A percentile compares a stretch with the other conserved stretches of the same genome.
Conservation (phyloP, 2,329 filamentous ascomycete species). For the Dactylella cylindrospora region DNA sequence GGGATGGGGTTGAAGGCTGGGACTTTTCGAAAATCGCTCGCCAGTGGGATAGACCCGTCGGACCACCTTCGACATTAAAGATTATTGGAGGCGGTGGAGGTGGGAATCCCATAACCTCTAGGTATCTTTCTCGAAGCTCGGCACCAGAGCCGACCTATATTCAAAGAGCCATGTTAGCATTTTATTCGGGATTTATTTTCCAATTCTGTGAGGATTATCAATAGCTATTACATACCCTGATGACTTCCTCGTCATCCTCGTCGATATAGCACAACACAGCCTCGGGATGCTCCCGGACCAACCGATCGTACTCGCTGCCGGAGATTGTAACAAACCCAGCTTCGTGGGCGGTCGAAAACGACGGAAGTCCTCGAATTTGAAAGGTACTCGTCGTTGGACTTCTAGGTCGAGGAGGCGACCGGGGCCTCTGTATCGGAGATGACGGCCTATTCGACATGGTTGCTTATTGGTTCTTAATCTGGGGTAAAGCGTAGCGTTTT, state of each 20-base stretch:
- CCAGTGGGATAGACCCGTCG: slow-evolving; percentile 20
- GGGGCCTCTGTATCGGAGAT: slow-evolving; percentile 25
- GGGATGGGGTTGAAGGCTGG: slow-evolving; percentile 4
- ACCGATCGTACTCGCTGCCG: slow-evolving; percentile 45
- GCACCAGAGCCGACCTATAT: slow-evolving; percentile 47
- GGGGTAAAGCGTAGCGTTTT: not conserved
- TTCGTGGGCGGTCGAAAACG: slow-evolving; percentile 18
- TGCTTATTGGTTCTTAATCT: no score
- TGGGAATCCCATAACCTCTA: slow-evolving; percentile 35
- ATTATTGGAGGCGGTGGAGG: slow-evolving; percentile 41
- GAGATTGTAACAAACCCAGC: slow-evolving; percentile 35
- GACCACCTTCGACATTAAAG: slow-evolving; percentile 40
- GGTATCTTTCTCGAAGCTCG: slow-evolving; percentile 43
- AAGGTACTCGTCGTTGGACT: slow-evolving; percentile 39
- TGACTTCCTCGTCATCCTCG: slow-evolving; percentile 49
- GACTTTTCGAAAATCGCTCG: slow-evolving; percentile 23
- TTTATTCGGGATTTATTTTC: not conserved
- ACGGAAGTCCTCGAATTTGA: slow-evolving; percentile 37
- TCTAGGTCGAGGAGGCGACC: slow-evolving; percentile 38
- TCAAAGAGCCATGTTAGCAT: slow-evolving; percentile 9
- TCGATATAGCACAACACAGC: slow-evolving; percentile 48
- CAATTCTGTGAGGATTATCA: not conserved
- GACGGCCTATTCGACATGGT: slow-evolving; percentile 30
- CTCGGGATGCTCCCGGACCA: slow-evolving; percentile 47
- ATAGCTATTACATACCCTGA: slow-evolving; percentile 46